Evolutionary conservation across 768 basidiomycete genomes (phyloP), one percentile per base, ranked within the genome.

Genomic region (Boletus rufocinnamomeus): DNA sequence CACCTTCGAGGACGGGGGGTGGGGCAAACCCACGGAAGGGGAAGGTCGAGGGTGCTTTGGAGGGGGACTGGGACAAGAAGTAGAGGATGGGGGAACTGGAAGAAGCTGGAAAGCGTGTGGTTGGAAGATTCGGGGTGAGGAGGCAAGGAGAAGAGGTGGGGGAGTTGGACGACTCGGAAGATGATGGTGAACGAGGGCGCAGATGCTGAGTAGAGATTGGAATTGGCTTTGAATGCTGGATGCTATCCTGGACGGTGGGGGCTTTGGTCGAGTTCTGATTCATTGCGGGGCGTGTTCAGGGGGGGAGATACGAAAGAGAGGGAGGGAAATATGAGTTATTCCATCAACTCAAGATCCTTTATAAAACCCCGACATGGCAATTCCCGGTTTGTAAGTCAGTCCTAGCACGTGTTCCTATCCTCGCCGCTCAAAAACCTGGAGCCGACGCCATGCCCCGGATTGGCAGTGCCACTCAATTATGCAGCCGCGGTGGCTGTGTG

Each of bases 71-170:
- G 50, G 71, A 71, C 43, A 90, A 70, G 72, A 88, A 87, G 69
- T 87, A 86, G 50, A 91, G 73, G 54, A 91, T 86, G 47, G 90
- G 90, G 4, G 89, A 89, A 6, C 79, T 81, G 7, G 88, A 82
- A 5, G 86, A 84, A 11, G 80, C 67, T 8, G 78, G 74, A 48
- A 84, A 66, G 46, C 77, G 78, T 3, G 81, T 77, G 2, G 76
- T 73, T 13, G 70, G 62, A 2, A 74, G 61, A 11, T 77, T 68
- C 25, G 85, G 87, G 3, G 85, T 84, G 41, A 76, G 76, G 23
- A 81, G 70, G 41, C 83, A 81, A 3, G 80, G 78, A 14, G 83
- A 76, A 2, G 86, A 83, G 56, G 77, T 78, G 45, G 82, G 74
- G 1, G 84, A 83, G 60, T 75, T 77, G 17, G 84, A 83, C 0